A percentile compares a stretch with the other conserved stretches of the same genome.
These are phyloP conservation scores for Backusella circina DNA, from an alignment of 192 early-diverging fungal genomes.

Conservation along the genomic window DNA sequence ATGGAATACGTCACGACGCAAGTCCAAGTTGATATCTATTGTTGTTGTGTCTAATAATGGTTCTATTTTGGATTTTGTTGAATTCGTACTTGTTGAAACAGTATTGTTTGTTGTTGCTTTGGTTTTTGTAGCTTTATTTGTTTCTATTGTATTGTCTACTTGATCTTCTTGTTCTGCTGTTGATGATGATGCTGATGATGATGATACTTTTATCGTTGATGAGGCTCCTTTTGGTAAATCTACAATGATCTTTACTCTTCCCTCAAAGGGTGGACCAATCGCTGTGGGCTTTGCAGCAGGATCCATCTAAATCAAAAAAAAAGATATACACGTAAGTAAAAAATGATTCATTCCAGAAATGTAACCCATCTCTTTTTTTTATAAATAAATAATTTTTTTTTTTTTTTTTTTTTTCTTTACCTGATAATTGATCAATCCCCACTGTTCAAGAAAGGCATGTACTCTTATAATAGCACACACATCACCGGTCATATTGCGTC, in stretches of 20 bases:
- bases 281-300: constrained; percentile 83
- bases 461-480: constrained; percentile 97
- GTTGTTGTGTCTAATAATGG: neutral
- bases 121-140: neutral
- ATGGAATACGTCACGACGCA: constrained; percentile 3
- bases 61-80: neutral
- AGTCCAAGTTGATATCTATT: constrained; percentile 18
- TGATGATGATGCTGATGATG: constrained; percentile 4
- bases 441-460: constrained; percentile 97
- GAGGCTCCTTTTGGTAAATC: constrained; percentile 62
- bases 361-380: too few relatives aligned
- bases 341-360: too few relatives aligned
- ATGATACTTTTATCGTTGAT: neutral
- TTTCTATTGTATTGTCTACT: neutral
- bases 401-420: constrained; percentile 43
- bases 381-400: too few relatives aligned
- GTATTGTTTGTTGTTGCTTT: neutral
- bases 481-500: constrained; percentile 96
- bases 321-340: too few relatives aligned
- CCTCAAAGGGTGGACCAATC: constrained; percentile 88
- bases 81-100: neutral
- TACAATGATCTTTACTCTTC: constrained; percentile 87
- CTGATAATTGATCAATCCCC: constrained; percentile 99
- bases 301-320: constrained; percentile 63
- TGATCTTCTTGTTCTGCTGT: neutral